Conservation (phyloP, 352 stramenopile species). For the Phytopythium chamaehyphon region DNA sequence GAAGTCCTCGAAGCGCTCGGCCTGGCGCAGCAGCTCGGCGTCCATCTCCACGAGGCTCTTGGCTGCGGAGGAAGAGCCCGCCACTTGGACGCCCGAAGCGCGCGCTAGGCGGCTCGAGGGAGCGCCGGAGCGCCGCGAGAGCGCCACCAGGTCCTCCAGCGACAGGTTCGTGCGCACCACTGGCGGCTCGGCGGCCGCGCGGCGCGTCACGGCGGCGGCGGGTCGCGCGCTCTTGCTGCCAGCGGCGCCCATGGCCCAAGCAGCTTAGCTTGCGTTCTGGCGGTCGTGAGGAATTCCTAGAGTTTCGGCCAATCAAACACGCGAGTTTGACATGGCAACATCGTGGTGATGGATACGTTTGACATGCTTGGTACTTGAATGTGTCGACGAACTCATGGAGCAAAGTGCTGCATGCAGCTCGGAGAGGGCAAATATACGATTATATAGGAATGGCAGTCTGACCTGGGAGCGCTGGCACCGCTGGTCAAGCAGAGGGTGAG, state of each 20-base stretch:
- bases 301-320: too few species aligned
- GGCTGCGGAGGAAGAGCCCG: too few species aligned
- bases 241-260: slow-evolving; percentile 32
- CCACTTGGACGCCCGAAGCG: slow-evolving; percentile 14
- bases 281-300: neutral
- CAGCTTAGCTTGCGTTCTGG: too few species aligned
- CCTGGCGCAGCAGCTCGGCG: slow-evolving; percentile 35
- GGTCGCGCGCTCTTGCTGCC: slow-evolving; percentile 19
- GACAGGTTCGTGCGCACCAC: slow-evolving; percentile 41
- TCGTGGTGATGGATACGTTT: too few species aligned
- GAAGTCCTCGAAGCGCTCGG: slow-evolving; percentile 50
- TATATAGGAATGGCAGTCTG: too few species aligned
- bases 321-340: too few species aligned
- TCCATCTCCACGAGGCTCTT: slow-evolving; percentile 71
- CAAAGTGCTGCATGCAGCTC: too few species aligned
- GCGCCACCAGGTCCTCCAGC: slow-evolving; percentile 24
- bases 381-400: too few species aligned
- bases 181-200: slow-evolving; percentile 8
- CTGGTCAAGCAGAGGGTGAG: too few species aligned
- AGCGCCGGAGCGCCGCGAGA: slow-evolving; percentile 10
- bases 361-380: too few species aligned
- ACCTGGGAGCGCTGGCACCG: too few species aligned
- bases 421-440: neutral
- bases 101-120: neutral
- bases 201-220: slow-evolving; percentile 3